Evolutionary conservation across 2,329 filamentous ascomycete species (phyloP).

Genomic region (Alternaria sp.): DNA sequence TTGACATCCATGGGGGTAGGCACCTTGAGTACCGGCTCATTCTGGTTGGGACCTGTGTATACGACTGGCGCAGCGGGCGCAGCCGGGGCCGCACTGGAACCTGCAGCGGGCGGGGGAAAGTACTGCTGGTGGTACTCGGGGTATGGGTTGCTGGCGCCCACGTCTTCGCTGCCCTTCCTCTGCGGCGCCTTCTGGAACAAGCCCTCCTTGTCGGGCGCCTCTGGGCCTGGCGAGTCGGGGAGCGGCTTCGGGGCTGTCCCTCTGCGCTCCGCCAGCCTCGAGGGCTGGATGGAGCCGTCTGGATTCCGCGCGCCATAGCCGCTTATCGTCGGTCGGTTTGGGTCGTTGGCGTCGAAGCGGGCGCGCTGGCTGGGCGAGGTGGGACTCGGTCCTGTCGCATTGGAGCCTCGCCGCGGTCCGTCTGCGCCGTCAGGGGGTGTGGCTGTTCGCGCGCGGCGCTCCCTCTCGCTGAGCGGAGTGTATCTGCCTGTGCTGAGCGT

Average conservation of each 20-base stretch:
- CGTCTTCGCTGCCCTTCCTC: constrained; percentile 34
- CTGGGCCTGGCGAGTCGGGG: constrained; percentile 80
- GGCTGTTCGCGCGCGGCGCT: constrained; percentile 41
- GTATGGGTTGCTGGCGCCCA: constrained; percentile 49
- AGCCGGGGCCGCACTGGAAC: not conserved
- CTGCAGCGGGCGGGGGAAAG: constrained; percentile 57
- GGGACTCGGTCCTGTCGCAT: constrained; percentile 36
- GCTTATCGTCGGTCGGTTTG: constrained; percentile 55
- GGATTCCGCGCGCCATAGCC: constrained; percentile 51
- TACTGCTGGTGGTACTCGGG: constrained; percentile 67
- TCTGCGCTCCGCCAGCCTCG: constrained; percentile 78
- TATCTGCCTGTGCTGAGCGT: constrained; percentile 36
- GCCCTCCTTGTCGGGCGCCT: constrained; percentile 76
- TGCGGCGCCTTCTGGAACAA: constrained; percentile 72
- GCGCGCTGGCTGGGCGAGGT: constrained; percentile 46
- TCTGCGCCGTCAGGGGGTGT: constrained; percentile 43
- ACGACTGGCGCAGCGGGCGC: constrained; percentile 5
- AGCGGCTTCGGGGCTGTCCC: constrained; percentile 82
- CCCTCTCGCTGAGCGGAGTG: constrained; percentile 47
- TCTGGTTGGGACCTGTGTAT: constrained; percentile 25
- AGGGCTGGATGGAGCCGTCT: constrained; percentile 54
- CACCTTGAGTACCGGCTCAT: constrained; percentile 55
- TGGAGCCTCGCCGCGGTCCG: constrained; percentile 40
- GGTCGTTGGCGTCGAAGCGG: constrained; percentile 57
- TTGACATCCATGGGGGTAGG: constrained; percentile 63